A percentile compares a stretch with the other conserved stretches of the same genome.
phyloP scores from a whole-genome alignment of 2,329 filamentous ascomycete genomes.

The Sclerotinia nivalis region DNA sequence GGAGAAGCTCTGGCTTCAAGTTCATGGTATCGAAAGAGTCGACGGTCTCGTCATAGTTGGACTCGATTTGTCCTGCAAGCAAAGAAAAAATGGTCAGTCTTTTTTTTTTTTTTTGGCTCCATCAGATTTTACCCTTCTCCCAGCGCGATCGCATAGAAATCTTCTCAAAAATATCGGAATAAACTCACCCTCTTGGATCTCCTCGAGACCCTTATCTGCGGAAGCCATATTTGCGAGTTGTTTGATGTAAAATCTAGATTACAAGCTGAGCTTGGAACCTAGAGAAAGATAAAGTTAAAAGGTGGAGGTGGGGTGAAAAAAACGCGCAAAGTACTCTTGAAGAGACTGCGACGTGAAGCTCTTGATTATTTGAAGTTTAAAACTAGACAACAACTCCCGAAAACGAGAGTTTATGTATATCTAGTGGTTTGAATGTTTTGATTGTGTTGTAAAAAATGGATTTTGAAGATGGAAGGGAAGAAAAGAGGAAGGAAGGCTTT shows the following conservation, averaged over 20 bases:
- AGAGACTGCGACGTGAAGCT: conserved; percentile 39
- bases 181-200: conserved; percentile 85
- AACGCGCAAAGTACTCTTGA: conserved; percentile 38
- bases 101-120: too few species aligned
- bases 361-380: conserved; percentile 40
- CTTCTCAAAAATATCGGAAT: conserved; percentile 1
- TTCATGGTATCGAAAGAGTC: conserved; percentile 99
- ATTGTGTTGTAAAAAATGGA: conserved; percentile 23
- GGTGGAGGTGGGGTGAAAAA: conserved; percentile 35
- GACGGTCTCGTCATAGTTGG: conserved; percentile 99
- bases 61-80: conserved; percentile 90
- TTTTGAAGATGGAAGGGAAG: not conserved
- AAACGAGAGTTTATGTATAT: conserved; percentile 41
- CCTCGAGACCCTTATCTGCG: conserved; percentile 91
- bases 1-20: conserved; percentile 95
- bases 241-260: conserved; percentile 60
- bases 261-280: conserved; percentile 79
- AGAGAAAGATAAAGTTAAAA: conserved; percentile 45
- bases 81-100: conserved; percentile 25
- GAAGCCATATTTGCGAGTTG: conserved; percentile 89
- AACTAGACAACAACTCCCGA: conserved; percentile 54
- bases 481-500: conserved; percentile 7
- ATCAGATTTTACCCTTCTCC: not conserved
- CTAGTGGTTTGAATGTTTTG: conserved; percentile 34
- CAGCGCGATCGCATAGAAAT: not conserved